Conservation (phyloP, 129 eudicot genomes). For the Centrapalus pauciflorus region DNA sequence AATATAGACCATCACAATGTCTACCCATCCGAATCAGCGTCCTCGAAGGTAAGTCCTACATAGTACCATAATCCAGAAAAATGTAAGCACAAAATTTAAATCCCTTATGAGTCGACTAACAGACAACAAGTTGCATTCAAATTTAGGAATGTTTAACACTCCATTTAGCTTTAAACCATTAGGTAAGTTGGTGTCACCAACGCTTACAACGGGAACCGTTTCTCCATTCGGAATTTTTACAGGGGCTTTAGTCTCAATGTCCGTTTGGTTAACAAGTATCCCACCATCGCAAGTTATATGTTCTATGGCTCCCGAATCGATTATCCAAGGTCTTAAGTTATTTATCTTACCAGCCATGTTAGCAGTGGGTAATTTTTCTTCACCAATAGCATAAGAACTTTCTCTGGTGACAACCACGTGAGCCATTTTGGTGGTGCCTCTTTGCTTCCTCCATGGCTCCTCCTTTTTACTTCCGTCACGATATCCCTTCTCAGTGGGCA, state of each 20-base stretch:
- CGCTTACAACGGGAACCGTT: not conserved
- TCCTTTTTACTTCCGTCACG: not conserved
- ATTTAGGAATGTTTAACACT: not conserved
- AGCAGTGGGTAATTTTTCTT: not conserved
- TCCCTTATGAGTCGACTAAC: not conserved
- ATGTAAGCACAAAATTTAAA: not conserved
- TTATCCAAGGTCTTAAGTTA: not conserved
- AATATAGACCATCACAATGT: not conserved
- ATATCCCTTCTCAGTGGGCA: not conserved
- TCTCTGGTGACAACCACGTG: not conserved
- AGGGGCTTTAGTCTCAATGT: not conserved
- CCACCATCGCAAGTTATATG: not conserved
- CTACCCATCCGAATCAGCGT: not conserved
- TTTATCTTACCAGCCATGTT: not conserved
- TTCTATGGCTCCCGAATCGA: not conserved
- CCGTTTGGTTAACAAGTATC: not conserved
- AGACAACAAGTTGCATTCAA: not conserved
- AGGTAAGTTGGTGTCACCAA: not conserved
- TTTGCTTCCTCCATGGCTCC: not conserved
- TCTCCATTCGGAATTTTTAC: not conserved
- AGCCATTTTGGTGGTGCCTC: not conserved
- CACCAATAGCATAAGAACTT: not conserved
- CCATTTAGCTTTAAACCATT: not conserved
- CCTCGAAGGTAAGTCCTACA: conserved; percentile 4
- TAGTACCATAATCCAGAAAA: not conserved